Evolutionary conservation across 768 basidiomycete species (phyloP).

Genomic region (Collybiopsis luxurians): DNA sequence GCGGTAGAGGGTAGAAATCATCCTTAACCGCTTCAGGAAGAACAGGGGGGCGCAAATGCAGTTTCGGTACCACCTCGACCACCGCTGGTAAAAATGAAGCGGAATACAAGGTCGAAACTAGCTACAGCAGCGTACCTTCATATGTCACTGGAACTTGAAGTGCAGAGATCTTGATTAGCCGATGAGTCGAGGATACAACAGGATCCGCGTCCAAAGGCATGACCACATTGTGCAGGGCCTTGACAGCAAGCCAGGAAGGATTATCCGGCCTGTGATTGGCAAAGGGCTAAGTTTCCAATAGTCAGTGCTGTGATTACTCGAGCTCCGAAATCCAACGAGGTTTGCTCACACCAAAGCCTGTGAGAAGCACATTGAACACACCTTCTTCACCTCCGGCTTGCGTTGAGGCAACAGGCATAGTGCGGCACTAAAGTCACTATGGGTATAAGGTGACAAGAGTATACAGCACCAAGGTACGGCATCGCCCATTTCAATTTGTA

Average conservation of each 20-base stretch:
- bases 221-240: constrained; percentile 50
- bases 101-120: too few species aligned
- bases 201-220: constrained; percentile 9
- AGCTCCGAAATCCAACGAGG: constrained; percentile 4
- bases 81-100: too few species aligned
- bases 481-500: neutral
- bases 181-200: constrained; percentile 19
- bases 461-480: too few species aligned
- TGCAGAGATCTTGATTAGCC: constrained; percentile 57
- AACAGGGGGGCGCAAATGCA: constrained; percentile 62
- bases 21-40: constrained; percentile 32
- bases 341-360: constrained; percentile 52
- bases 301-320: constrained; percentile 14
- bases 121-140: too few species aligned
- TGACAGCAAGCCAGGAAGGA: constrained; percentile 72
- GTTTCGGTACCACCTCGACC: constrained; percentile 49
- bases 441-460: too few species aligned
- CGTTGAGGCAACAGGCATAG: constrained; percentile 29
- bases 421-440: too few species aligned
- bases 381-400: constrained; percentile 24
- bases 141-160: constrained; percentile 60
- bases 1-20: constrained; percentile 32
- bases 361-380: constrained; percentile 44
- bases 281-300: constrained; percentile 45
- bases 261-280: constrained; percentile 46